A percentile compares a stretch with the other conserved stretches of the same genome.
These are phyloP conservation scores for Didymellaceae sp. DNA, from an alignment of 2,329 filamentous ascomycete species.

Conservation along the genomic window DNA sequence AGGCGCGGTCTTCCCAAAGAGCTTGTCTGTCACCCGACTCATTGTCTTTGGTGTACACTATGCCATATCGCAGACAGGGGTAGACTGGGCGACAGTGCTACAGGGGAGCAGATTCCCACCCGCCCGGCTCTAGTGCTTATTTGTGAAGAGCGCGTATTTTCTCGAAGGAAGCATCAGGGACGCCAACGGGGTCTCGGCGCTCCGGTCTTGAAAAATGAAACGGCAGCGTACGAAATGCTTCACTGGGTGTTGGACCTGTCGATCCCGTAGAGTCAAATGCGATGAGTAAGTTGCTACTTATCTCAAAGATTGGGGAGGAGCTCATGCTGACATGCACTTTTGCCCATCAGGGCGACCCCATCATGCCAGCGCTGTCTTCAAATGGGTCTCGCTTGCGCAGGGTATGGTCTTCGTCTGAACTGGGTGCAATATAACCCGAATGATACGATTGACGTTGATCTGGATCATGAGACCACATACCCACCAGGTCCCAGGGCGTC, in stretches of 20 bases:
- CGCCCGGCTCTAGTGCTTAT: too few relatives aligned
- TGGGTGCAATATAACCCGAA: conserved; percentile 16
- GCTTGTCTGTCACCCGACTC: too few relatives aligned
- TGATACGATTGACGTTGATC: conserved; percentile 2
- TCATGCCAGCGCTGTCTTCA: conserved; percentile 14
- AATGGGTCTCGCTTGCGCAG: conserved; percentile 11
- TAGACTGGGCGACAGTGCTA: too few relatives aligned
- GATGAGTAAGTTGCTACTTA: conserved; percentile 13
- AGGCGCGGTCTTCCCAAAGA: too few relatives aligned
- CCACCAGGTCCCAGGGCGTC: conserved; percentile 2
- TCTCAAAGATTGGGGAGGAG: background rate
- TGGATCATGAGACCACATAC: background rate
- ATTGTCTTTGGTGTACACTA: too few relatives aligned
- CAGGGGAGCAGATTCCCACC: too few relatives aligned
- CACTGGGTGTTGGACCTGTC: conserved; percentile 24
- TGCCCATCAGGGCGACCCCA: conserved; percentile 2
- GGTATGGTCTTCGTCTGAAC: conserved; percentile 18
- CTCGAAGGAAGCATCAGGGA: too few relatives aligned
- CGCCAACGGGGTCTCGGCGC: too few relatives aligned
- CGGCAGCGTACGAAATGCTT: conserved; percentile 18
- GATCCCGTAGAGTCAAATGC: conserved; percentile 21
- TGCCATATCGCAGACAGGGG: too few relatives aligned
- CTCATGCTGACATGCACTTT: background rate
- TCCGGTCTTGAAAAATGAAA: too few relatives aligned
- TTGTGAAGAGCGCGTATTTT: background rate